phyloP scores from a whole-genome alignment of 345 rosid species.

The Noccaea bulbosa region DNA sequence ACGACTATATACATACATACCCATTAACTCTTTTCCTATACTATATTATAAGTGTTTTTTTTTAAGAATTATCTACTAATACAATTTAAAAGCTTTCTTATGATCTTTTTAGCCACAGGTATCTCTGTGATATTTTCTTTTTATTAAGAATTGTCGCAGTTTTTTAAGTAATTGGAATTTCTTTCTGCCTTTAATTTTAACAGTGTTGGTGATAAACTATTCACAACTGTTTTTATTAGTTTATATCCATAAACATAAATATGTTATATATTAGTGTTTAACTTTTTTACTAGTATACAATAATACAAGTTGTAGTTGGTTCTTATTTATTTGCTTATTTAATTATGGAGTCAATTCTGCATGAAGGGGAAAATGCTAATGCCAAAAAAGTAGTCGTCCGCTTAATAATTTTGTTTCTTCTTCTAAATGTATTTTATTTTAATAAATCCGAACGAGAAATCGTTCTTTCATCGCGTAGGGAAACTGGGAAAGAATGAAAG shows the following conservation, averaged over 20 bases:
- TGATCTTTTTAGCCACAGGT: background rate
- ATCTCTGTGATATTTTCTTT: background rate
- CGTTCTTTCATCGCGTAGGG: background rate
- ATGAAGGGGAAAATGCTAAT: background rate
- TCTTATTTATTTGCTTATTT: background rate
- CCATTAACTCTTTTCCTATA: background rate
- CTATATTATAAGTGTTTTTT: background rate
- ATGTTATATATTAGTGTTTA: no score
- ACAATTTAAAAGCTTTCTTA: constrained; percentile 11
- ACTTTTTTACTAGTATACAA: no score
- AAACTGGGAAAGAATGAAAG: constrained; percentile 5
- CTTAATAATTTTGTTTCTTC: background rate
- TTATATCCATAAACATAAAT: no score
- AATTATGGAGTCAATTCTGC: background rate
- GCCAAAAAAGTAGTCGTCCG: background rate
- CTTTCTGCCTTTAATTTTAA: no score
- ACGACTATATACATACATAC: background rate
- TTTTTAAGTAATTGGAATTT: no score
- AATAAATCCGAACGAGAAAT: background rate
- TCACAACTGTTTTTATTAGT: background rate
- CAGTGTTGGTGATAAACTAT: background rate
- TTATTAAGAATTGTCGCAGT: no score
- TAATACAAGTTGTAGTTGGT: no score
- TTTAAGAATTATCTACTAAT: background rate
- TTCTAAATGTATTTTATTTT: background rate